Base-by-base conservation (phyloP, 148 eudicot genomes). In the Oxyria digyna region DNA sequence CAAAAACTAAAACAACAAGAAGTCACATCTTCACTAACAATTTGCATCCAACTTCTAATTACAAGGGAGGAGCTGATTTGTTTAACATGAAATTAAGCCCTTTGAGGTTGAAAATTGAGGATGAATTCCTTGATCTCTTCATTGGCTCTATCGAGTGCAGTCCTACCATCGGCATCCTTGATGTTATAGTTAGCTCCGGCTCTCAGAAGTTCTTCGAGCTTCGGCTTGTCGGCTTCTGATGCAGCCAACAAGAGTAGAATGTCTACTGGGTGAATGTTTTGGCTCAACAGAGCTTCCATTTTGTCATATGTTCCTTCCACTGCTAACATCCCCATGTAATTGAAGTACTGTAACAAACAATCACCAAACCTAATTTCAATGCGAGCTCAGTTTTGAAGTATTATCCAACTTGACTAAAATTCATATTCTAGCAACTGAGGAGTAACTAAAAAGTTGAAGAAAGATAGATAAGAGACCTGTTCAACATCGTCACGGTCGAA, bases 321-420 rank as follows among this genome's bases (percentile, higher is more conserved):
- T 3, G 98, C 98, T 42, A 94, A 85, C 98, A 94, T 90, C 18
- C 98, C 97, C 98, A 90, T 90, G 82, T 94, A 94, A 75, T 94
- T 94, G 80, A 87, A 93, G 78, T 93, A 93, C 98, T 94, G 89
- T 67, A 71, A 38, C 0, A 62, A 37, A 38, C 45, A 37, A 5
- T n/a, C n/a, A n/a, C n/a, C n/a, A n/a, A n/a, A n/a, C n/a, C n/a
- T n/a, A n/a, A n/a, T n/a, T n/a, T n/a, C n/a, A n/a, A n/a, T n/a
- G n/a, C n/a, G n/a, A n/a, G n/a, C n/a, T n/a, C n/a, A n/a, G n/a
- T n/a, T n/a, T n/a, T n/a, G n/a, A n/a, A n/a, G n/a, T n/a, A n/a
- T n/a, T n/a, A n/a, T n/a, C n/a, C n/a, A n/a, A n/a, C n/a, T n/a
- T n/a, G n/a, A n/a, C n/a, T n/a, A n/a, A n/a, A n/a, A n/a, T n/a